These are phyloP conservation scores for Tremellales sp. DNA, from an alignment of 1,284 basidiomycete genomes.

Conservation along the genomic window DNA sequence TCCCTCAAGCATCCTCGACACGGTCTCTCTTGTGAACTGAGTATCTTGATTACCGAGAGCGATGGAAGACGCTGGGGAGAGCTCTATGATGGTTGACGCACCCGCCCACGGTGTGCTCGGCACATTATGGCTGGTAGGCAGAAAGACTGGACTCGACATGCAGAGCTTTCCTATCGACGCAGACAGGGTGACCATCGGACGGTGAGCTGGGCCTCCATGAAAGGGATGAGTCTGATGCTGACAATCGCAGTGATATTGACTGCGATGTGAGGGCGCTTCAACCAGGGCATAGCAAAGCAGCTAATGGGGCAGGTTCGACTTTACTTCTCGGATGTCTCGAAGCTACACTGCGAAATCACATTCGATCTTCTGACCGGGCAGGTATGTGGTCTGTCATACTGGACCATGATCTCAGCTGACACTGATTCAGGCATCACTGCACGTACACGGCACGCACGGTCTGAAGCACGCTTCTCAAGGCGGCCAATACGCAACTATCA, in stretches of 20 bases:
- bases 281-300: not conserved
- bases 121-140: constrained; percentile 26
- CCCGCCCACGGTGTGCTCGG: constrained; percentile 18
- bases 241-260: constrained; percentile 30
- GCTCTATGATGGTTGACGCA: too few relatives aligned
- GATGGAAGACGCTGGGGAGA: too few relatives aligned
- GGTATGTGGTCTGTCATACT: constrained; percentile 19
- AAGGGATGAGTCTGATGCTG: not conserved
- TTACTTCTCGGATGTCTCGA: constrained; percentile 44
- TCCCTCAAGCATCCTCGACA: too few relatives aligned
- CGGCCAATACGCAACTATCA: constrained; percentile 9
- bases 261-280: constrained; percentile 32
- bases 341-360: constrained; percentile 42
- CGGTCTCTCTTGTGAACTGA: too few relatives aligned
- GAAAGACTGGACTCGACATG: constrained; percentile 27
- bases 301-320: constrained; percentile 37
- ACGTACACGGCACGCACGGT: constrained; percentile 38
- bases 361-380: constrained; percentile 35
- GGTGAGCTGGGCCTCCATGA: constrained; percentile 16
- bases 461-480: constrained; percentile 19
- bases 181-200: constrained; percentile 36
- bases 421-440: constrained; percentile 29
- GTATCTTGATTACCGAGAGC: too few relatives aligned
- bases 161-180: constrained; percentile 35
- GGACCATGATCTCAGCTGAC: too few relatives aligned